phyloP scores from a whole-genome alignment of 306 rosid genomes.

The Medicago lupulina region DNA sequence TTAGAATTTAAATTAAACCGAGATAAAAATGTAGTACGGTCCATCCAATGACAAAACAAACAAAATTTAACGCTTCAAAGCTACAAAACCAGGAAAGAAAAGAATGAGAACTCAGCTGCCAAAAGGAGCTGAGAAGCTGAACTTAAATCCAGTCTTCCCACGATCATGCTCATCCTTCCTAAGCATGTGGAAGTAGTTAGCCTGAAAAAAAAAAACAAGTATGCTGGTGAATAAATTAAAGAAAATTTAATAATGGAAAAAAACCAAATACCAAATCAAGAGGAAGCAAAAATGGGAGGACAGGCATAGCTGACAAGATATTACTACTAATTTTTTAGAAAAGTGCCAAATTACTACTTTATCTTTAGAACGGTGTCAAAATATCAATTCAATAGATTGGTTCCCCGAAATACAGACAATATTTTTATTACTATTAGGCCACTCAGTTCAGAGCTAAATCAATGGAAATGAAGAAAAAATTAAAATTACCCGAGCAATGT shows the following conservation, averaged over 20 bases:
- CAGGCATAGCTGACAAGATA: background rate
- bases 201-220: constrained; percentile 59
- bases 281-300: too few relatives aligned
- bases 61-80: constrained; percentile 12
- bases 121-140: constrained; percentile 83
- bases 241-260: too few relatives aligned
- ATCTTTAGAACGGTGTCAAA: constrained; percentile 21
- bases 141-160: constrained; percentile 83
- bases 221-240: constrained; percentile 32
- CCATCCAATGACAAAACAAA: background rate
- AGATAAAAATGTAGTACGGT: constrained; percentile 13
- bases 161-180: constrained; percentile 72
- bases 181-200: constrained; percentile 74
- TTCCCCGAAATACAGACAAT: constrained; percentile 5
- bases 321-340: constrained; percentile 1
- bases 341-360: too few relatives aligned
- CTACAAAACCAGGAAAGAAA: constrained; percentile 22
- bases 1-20: constrained; percentile 29
- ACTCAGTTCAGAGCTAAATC: background rate
- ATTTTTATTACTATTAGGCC: background rate
- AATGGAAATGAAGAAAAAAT: background rate
- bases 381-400: constrained; percentile 4
- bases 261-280: too few relatives aligned
- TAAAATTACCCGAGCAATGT: background rate
- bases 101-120: constrained; percentile 33